Evolutionary conservation across 441 rosid genomes (phyloP).

Genomic region (Mallotus japonicus): DNA sequence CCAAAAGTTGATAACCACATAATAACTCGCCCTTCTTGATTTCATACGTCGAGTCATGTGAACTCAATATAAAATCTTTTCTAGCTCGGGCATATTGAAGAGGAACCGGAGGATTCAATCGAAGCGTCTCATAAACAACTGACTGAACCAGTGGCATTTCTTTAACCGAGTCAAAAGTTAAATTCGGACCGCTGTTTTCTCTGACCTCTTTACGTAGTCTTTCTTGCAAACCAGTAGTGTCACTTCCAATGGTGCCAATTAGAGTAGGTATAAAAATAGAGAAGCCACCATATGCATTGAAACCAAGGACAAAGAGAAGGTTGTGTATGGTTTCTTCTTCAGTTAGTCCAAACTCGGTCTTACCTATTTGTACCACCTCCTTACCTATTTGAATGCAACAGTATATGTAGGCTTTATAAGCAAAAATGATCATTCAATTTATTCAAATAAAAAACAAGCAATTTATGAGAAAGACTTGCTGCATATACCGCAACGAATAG

Average conservation of each 20-base stretch:
- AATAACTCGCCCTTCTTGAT: constrained; percentile 77
- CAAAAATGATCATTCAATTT: too few species aligned
- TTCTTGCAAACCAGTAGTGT: constrained; percentile 56
- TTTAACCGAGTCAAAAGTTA: constrained; percentile 55
- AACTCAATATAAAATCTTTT: constrained; percentile 59
- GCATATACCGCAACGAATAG: too few species aligned
- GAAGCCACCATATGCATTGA: constrained; percentile 84
- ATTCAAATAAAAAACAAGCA: too few species aligned
- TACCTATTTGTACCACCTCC: constrained; percentile 50
- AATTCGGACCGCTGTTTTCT: constrained; percentile 34
- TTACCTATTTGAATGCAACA: constrained; percentile 25
- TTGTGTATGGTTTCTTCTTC: constrained; percentile 61
- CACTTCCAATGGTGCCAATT: constrained; percentile 34
- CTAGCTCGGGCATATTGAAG: constrained; percentile 72
- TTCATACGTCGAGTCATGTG: constrained; percentile 63
- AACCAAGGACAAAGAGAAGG: constrained; percentile 61
- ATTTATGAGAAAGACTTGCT: too few species aligned
- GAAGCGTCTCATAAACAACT: constrained; percentile 67
- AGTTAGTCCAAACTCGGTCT: constrained; percentile 58
- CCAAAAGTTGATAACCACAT: constrained; percentile 70
- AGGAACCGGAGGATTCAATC: constrained; percentile 71
- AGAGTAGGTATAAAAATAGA: constrained; percentile 52
- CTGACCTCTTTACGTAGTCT: constrained; percentile 55
- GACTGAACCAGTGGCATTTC: constrained; percentile 68
- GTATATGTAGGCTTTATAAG: too few species aligned